Conservation (phyloP, 176 grass and related monocot species). For the Otatea glauca region DNA sequence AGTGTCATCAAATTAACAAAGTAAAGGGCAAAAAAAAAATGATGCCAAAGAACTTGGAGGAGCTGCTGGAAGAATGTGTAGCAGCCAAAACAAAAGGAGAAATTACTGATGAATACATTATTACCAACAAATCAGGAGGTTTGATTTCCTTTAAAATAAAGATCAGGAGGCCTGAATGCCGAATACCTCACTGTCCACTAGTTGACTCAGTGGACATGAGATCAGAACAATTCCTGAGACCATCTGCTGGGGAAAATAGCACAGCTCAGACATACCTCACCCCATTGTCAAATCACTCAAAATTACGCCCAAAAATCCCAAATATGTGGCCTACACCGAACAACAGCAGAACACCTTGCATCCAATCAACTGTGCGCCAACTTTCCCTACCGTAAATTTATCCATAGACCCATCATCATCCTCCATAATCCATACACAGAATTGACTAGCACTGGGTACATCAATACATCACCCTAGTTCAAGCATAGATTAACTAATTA, state of each 20-base stretch:
- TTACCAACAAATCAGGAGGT: slow-evolving; percentile 18
- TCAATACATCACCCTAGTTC: background rate
- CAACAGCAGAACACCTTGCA: slow-evolving; percentile 5
- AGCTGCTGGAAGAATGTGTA: slow-evolving; percentile 22
- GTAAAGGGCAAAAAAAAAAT: background rate
- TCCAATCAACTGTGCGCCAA: slow-evolving; percentile 24
- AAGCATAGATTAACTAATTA: background rate
- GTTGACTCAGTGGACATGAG: slow-evolving; percentile 46
- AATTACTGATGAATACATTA: slow-evolving; percentile 13
- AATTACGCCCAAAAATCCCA: slow-evolving; percentile 4
- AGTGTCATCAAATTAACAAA: slow-evolving; percentile 22
- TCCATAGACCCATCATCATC: background rate
- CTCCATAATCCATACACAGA: background rate
- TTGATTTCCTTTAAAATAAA: background rate
- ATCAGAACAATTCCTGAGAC: slow-evolving; percentile 49
- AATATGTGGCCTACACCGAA: slow-evolving; percentile 36
- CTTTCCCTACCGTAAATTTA: slow-evolving; percentile 22
- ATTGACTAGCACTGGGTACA: background rate
- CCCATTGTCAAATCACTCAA: slow-evolving; percentile 33
- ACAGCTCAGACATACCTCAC: background rate
- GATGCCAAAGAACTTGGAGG: slow-evolving; percentile 19
- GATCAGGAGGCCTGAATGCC: background rate
- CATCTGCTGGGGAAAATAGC: slow-evolving; percentile 37
- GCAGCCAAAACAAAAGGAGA: background rate
- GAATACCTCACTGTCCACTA: slow-evolving; percentile 42